phyloP scores from a whole-genome alignment of 2,329 filamentous ascomycete species.

The Apiospora pterosperma region DNA sequence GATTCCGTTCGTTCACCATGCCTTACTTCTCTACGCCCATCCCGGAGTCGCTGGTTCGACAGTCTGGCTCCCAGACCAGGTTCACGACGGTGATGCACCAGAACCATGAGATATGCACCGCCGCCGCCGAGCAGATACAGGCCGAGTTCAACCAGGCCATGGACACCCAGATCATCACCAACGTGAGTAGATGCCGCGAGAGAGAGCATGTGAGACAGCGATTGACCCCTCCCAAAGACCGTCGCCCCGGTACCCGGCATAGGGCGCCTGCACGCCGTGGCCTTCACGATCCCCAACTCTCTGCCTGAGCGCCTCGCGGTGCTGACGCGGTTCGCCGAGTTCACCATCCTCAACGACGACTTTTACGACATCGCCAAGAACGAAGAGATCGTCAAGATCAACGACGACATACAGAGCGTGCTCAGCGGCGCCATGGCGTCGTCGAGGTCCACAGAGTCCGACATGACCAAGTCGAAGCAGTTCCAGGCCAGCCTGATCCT shows the following conservation, averaged over 20 bases:
- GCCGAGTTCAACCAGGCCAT: neutral
- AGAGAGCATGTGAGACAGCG: neutral
- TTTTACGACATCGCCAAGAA: neutral
- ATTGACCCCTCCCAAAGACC: neutral
- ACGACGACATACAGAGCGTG: neutral
- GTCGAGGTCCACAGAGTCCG: neutral
- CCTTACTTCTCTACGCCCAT: neutral
- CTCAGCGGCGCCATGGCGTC: neutral
- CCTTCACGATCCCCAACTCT: neutral
- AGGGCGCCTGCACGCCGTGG: neutral
- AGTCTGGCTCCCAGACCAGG: neutral
- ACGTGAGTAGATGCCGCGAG: neutral
- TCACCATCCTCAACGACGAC: neutral
- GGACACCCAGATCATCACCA: neutral
- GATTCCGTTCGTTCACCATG: neutral
- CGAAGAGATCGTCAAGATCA: neutral
- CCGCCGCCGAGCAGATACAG: neutral
- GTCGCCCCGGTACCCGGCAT: neutral
- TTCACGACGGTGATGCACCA: neutral
- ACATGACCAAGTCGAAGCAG: neutral
- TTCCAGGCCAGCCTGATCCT: neutral
- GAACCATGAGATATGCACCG: neutral
- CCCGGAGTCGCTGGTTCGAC: neutral
- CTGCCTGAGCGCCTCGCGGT: neutral
- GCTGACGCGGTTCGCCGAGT: neutral